These are phyloP conservation scores for Glebionis coronaria DNA, from an alignment of 129 eudicot genomes.

Conservation along the genomic window DNA sequence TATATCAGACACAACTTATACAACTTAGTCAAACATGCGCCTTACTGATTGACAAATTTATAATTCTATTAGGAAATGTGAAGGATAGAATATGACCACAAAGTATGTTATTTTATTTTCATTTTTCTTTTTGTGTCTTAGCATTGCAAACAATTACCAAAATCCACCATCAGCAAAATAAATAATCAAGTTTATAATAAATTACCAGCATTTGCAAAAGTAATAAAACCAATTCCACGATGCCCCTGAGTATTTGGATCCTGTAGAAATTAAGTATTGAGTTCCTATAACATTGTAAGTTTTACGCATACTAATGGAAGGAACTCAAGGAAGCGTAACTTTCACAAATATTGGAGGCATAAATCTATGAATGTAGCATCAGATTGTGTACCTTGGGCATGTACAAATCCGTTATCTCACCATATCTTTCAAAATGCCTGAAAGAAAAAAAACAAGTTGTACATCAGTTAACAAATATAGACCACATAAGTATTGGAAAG, in stretches of 20 bases:
- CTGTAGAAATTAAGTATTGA: constrained; percentile 33
- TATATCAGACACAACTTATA: too few relatives aligned
- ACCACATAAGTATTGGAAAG: background rate
- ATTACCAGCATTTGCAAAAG: constrained; percentile 84
- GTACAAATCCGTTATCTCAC: constrained; percentile 87
- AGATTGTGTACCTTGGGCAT: constrained; percentile 82
- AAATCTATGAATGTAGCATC: constrained; percentile 7
- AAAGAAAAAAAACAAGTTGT: constrained; percentile 22
- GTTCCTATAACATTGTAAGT: background rate
- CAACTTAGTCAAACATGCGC: too few relatives aligned
- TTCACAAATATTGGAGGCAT: background rate
- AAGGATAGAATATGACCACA: too few relatives aligned
- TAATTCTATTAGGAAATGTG: too few relatives aligned
- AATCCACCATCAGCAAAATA: background rate
- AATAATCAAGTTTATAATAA: background rate
- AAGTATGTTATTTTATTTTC: too few relatives aligned
- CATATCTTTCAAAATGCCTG: constrained; percentile 94
- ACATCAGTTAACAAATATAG: constrained; percentile 8
- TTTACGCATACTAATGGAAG: background rate
- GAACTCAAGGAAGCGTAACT: background rate
- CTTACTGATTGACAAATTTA: too few relatives aligned
- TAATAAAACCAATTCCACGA: constrained; percentile 99
- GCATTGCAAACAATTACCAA: too few relatives aligned
- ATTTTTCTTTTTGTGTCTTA: too few relatives aligned
- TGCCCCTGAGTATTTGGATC: constrained; percentile 93